A percentile compares a stretch with the other conserved stretches of the same genome.
These are phyloP conservation scores for Rhizopogon rudus DNA, from an alignment of 768 basidiomycete species.

Conservation along the genomic window DNA sequence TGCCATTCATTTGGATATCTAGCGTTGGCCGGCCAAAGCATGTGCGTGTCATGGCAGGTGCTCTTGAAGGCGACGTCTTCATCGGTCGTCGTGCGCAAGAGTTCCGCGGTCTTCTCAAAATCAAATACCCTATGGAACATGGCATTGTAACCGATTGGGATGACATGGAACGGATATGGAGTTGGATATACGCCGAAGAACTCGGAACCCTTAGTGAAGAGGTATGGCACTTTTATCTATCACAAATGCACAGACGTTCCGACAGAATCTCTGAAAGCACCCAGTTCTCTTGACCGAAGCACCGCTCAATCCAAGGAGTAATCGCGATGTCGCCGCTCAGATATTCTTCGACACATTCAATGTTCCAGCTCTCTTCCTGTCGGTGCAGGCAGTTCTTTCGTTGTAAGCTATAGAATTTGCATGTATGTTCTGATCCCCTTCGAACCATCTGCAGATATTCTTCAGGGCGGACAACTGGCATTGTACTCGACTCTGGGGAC, in stretches of 20 bases:
- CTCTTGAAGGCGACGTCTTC: constrained; percentile 93
- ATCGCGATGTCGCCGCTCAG: constrained; percentile 94
- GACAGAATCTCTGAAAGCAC: constrained; percentile 52
- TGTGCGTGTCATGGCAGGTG: constrained; percentile 96
- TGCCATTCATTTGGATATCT: constrained; percentile 16
- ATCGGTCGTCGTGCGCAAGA: constrained; percentile 96
- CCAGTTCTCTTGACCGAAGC: constrained; percentile 97
- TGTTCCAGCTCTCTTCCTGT: constrained; percentile 94
- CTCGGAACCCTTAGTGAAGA: constrained; percentile 95
- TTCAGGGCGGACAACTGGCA: constrained; percentile 97
- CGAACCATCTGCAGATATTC: constrained; percentile 66
- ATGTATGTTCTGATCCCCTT: constrained; percentile 6
- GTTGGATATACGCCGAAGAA: constrained; percentile 95
- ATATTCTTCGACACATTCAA: constrained; percentile 99
- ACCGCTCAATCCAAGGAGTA: constrained; percentile 92
- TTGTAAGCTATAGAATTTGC: constrained; percentile 52
- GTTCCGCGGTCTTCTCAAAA: constrained; percentile 90
- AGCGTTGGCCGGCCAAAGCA: constrained; percentile 98
- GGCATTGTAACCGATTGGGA: constrained; percentile 99
- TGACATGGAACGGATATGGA: constrained; percentile 99
- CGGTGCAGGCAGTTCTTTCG: constrained; percentile 95
- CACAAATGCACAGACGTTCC: neutral
- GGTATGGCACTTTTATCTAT: constrained; percentile 39
- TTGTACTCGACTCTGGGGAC: constrained; percentile 97
- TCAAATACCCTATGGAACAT: constrained; percentile 99